phyloP scores from a whole-genome alignment of 2,329 filamentous ascomycete species.

The Dactylellina leptospora region DNA sequence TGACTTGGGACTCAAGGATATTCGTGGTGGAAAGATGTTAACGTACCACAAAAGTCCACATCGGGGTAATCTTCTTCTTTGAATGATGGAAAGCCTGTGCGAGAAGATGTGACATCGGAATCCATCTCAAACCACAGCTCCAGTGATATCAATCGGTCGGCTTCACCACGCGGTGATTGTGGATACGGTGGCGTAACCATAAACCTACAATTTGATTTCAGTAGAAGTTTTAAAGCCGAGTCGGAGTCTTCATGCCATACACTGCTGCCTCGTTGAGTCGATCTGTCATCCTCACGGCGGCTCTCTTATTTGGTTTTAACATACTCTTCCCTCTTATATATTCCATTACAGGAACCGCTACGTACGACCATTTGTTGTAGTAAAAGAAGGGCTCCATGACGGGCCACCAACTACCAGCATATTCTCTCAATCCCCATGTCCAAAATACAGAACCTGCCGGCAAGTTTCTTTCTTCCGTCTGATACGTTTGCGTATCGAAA shows the following conservation, averaged over 20 bases:
- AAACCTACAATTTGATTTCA: constrained; percentile 1
- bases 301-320: constrained; percentile 10
- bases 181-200: constrained; percentile 28
- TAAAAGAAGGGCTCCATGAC: constrained; percentile 30
- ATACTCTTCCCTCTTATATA: constrained; percentile 4
- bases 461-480: background rate
- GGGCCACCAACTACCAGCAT: constrained; percentile 4
- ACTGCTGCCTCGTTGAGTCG: constrained; percentile 10
- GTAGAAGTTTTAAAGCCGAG: background rate
- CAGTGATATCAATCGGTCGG: constrained; percentile 13
- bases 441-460: constrained; percentile 32
- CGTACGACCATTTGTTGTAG: background rate
- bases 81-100: background rate
- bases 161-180: background rate
- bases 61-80: constrained; percentile 22
- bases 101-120: background rate
- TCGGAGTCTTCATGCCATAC: background rate
- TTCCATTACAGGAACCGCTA: constrained; percentile 18
- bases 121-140: constrained; percentile 42
- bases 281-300: constrained; percentile 19
- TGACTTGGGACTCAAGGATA: background rate
- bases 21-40: too few relatives aligned
- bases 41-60: constrained; percentile 37
- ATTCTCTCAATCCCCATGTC: constrained; percentile 15
- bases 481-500: background rate